These are phyloP conservation scores for Arthrobotrys musiformis DNA, from an alignment of 2,329 filamentous ascomycete genomes.

Conservation along the genomic window DNA sequence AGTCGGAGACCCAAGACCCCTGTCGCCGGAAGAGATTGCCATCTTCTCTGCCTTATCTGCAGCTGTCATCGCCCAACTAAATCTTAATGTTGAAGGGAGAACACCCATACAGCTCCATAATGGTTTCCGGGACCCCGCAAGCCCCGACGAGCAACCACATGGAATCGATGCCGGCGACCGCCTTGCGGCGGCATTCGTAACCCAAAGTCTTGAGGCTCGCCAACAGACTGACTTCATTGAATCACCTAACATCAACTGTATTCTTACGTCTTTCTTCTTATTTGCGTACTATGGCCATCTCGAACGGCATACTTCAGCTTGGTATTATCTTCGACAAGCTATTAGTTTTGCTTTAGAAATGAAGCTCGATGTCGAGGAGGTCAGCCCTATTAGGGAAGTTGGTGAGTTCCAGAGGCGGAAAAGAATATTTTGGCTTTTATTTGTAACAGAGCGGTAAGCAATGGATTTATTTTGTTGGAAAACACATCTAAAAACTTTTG, in stretches of 20 bases:
- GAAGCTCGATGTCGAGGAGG: background rate
- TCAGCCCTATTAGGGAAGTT: background rate
- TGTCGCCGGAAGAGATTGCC: background rate
- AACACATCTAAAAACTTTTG: no score
- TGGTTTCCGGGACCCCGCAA: background rate
- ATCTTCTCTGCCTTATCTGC: slow-evolving; percentile 3
- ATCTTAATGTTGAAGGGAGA: background rate
- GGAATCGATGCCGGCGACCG: background rate
- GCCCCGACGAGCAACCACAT: background rate
- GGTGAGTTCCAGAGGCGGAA: background rate
- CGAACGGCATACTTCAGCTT: background rate
- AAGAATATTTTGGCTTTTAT: slow-evolving; percentile 3
- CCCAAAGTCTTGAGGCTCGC: background rate
- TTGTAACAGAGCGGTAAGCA: background rate
- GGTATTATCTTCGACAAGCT: slow-evolving; percentile 7
- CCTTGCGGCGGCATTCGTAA: background rate
- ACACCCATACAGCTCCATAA: background rate
- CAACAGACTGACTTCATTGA: slow-evolving; percentile 4
- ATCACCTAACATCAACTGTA: background rate
- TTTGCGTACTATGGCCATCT: slow-evolving; percentile 1
- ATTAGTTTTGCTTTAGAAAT: background rate
- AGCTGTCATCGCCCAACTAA: background rate
- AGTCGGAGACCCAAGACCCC: background rate
- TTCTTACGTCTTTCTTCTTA: slow-evolving; percentile 8
- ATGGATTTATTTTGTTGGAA: background rate